These are phyloP conservation scores for Dactylellina leptospora DNA, from an alignment of 2,329 filamentous ascomycete species.

Conservation along the genomic window DNA sequence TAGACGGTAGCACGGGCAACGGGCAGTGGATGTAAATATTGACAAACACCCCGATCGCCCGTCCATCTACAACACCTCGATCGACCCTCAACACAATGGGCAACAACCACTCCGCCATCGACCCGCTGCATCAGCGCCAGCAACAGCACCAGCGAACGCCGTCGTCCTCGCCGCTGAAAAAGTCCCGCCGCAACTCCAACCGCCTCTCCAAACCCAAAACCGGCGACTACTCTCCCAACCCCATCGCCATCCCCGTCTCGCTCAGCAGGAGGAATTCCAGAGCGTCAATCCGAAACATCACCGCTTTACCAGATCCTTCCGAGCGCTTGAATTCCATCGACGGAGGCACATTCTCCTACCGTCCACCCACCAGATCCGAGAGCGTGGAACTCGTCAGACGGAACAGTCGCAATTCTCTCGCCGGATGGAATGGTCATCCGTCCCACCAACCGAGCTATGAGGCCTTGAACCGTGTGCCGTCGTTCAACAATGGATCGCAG, in stretches of 20 bases:
- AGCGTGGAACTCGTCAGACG: constrained; percentile 40
- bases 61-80: constrained; percentile 27
- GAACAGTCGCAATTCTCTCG: constrained; percentile 24
- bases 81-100: constrained; percentile 12
- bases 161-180: constrained; percentile 15
- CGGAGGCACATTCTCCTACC: constrained; percentile 26
- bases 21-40: constrained; percentile 14
- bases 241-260: constrained; percentile 30
- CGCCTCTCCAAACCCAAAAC: constrained; percentile 43
- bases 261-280: constrained; percentile 41
- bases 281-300: constrained; percentile 32
- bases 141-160: not conserved
- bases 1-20: constrained; percentile 38
- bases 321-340: constrained; percentile 27
- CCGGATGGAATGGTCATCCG: constrained; percentile 35
- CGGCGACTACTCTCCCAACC: constrained; percentile 34
- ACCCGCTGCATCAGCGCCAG: not conserved
- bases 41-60: constrained; percentile 11
- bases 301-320: constrained; percentile 30
- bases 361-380: constrained; percentile 26
- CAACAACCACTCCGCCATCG: constrained; percentile 25
- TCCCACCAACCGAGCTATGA: constrained; percentile 35
- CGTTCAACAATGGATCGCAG: constrained; percentile 13
- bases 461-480: constrained; percentile 21
- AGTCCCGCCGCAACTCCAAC: constrained; percentile 27